These are phyloP conservation scores for Papilionanthe hybrid DNA, from an alignment of 116 monocot species.

Conservation along the genomic window DNA sequence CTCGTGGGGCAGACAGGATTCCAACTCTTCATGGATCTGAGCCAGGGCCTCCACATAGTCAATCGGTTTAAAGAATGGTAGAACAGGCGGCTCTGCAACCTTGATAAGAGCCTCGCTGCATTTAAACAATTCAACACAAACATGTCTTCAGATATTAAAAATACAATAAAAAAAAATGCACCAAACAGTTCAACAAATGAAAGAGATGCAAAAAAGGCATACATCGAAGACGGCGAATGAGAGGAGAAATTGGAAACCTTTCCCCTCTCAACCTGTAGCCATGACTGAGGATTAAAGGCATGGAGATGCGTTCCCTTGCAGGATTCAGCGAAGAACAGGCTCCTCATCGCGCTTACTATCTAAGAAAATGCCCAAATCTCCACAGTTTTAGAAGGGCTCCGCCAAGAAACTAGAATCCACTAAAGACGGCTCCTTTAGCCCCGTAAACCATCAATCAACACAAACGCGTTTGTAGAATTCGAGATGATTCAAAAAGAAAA, in stretches of 20 bases:
- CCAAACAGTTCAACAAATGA: neutral
- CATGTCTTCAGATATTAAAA: conserved; percentile 1
- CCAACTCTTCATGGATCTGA: conserved; percentile 28
- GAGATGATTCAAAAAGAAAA: too few species aligned
- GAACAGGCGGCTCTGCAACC: conserved; percentile 17
- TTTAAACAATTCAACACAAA: neutral
- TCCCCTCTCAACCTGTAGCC: conserved; percentile 29
- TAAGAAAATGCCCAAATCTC: conserved; percentile 17
- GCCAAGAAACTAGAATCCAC: neutral
- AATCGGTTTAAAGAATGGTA: conserved; percentile 21
- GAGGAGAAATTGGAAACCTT: conserved; percentile 14
- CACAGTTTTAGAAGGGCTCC: conserved; percentile 7
- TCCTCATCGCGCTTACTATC: conserved; percentile 19
- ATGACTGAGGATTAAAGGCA: conserved; percentile 22
- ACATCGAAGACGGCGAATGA: conserved; percentile 14
- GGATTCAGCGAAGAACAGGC: conserved; percentile 15
- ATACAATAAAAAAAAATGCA: neutral
- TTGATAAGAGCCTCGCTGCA: conserved; percentile 25
- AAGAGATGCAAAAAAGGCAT: neutral
- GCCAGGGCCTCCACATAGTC: conserved; percentile 30
- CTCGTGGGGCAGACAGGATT: conserved; percentile 14
- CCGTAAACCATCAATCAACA: neutral
- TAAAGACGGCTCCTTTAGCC: neutral
- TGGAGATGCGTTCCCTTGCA: conserved; percentile 22
- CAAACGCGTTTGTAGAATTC: too few species aligned